phyloP scores from a whole-genome alignment of 2,329 filamentous ascomycete genomes.

The Fusarium armeniacum region DNA sequence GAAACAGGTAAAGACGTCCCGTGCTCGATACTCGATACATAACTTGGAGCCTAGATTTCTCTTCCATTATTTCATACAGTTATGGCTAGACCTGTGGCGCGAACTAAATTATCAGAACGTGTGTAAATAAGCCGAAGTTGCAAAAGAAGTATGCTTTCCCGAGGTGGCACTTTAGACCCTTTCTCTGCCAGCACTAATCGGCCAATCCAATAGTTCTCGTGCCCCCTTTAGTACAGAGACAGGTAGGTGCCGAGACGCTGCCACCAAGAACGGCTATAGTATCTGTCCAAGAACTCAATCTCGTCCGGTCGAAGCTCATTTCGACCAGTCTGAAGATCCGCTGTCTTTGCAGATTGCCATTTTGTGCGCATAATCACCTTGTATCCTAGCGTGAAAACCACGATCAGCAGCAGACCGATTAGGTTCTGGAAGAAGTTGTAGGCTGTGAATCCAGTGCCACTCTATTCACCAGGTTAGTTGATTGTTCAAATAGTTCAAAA shows the following conservation, averaged over 20 bases:
- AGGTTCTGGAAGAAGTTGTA: constrained; percentile 37
- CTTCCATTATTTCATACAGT: background rate
- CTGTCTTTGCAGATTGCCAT: constrained; percentile 26
- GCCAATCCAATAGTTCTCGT: no score
- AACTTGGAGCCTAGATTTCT: background rate
- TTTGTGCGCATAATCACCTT: constrained; percentile 29
- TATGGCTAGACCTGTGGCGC: background rate
- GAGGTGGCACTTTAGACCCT: background rate
- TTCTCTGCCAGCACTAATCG: background rate
- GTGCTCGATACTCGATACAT: background rate
- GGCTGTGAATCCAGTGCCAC: constrained; percentile 13
- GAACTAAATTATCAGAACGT: background rate
- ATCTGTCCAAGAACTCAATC: background rate
- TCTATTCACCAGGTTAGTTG: constrained; percentile 1
- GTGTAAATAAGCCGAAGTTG: no score
- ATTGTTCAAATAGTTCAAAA: no score
- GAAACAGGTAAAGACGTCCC: background rate
- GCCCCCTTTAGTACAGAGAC: background rate
- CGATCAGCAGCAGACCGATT: constrained; percentile 30
- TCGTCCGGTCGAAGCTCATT: background rate
- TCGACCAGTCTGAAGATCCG: constrained; percentile 14
- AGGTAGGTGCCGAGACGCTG: background rate
- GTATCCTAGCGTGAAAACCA: constrained; percentile 29
- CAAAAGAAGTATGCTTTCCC: background rate
- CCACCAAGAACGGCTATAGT: background rate